Conservation (phyloP, 768 basidiomycete genomes). For the Collybiopsis confluens region DNA sequence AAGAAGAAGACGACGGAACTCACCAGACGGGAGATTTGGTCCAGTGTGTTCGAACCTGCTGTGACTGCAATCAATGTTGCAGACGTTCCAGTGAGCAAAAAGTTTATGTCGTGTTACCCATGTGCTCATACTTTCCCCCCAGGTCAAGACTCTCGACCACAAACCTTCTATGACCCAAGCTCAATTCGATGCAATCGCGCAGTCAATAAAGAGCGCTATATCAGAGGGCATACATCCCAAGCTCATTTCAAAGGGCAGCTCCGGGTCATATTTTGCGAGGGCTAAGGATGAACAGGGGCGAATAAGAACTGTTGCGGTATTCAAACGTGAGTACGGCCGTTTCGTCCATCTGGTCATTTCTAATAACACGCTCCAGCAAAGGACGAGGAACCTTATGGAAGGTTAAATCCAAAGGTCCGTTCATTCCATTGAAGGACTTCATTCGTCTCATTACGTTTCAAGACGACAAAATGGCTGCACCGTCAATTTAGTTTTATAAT, state of each 20-base stretch:
- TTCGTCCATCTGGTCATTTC: background rate
- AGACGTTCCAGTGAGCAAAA: conserved; percentile 32
- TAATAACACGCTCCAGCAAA: conserved; percentile 83
- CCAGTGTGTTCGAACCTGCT: conserved; percentile 75
- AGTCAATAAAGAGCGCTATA: conserved; percentile 67
- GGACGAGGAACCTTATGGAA: conserved; percentile 86
- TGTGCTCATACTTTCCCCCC: conserved; percentile 6
- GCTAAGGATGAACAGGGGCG: conserved; percentile 64
- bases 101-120: background rate
- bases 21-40: conserved; percentile 69
- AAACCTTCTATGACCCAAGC: conserved; percentile 69
- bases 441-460: background rate
- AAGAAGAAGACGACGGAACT: conserved; percentile 64
- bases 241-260: conserved; percentile 87
- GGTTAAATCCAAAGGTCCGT: conserved; percentile 77
- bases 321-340: conserved; percentile 22
- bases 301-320: conserved; percentile 74
- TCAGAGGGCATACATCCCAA: conserved; percentile 80
- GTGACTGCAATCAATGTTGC: conserved; percentile 29
- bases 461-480: conserved; percentile 91
- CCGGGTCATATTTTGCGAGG: conserved; percentile 90
- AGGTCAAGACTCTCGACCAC: conserved; percentile 83
- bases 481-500: conserved; percentile 87
- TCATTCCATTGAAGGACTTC: background rate
- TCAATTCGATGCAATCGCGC: conserved; percentile 57